Evolutionary conservation across 768 basidiomycete species (phyloP), one percentile per base, ranked within the genome.

Genomic region (Boletus sensibilis): DNA sequence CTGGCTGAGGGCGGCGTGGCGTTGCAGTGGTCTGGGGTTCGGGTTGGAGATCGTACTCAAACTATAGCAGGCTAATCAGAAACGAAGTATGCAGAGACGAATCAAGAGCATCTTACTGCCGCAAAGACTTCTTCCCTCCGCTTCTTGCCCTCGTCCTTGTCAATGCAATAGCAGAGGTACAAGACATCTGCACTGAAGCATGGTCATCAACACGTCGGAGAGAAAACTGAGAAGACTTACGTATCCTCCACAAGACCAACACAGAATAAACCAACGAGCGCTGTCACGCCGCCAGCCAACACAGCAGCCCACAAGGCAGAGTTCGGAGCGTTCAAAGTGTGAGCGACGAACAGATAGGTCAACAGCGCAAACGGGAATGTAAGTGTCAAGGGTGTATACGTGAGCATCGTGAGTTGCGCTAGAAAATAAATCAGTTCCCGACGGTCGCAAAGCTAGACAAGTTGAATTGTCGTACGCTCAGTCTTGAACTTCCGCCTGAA

Each of bases 271-370:
- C 91, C 88, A 33, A 93, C 90, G 21, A 94, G 75, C 6, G 88
- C 90, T 0, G 91, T 91, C 18, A 92, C 84, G 11, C 82, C 85
- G 4, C 87, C 93, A 23, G 88, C 88, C 4, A 95, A 75, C 16
- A 95, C 61, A 1, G 89, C 84, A 21, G 90, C 88, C 13, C 85
- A 79, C 9, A 94, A 76, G 0, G 92, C 91, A 63, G 88, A 81
- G 44, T 85, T 70, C 0, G 92, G 90, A 25, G 85, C 83, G 18
- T 71, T 68, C 21, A 93, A 73, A 0, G 88, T 87, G 71, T 92
- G 90, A 2, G 92, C 88, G n/a, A 93, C 90, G 62, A 95, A 91
- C 20, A 98, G 72, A 70, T 96, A 97, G 5, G 92, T 90, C 37
- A 82, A 74, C 29, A 95, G 75, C 14, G 92, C 86, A 59, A 92